phyloP scores from a whole-genome alignment of 495 filamentous ascomycete genomes.

The Oidiodendron maius region DNA sequence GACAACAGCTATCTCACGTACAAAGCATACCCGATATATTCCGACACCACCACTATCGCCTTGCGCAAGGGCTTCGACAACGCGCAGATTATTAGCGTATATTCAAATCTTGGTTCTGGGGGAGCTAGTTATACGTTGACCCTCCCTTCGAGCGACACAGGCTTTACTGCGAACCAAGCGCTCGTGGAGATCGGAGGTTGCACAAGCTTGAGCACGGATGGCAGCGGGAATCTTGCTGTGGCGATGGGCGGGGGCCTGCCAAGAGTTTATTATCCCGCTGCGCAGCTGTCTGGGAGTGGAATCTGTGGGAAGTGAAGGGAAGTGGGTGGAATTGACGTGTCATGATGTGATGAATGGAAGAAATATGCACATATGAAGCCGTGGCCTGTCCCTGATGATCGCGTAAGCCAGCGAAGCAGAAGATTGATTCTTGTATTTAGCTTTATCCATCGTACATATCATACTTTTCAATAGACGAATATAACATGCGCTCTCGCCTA shows the following conservation, averaged over 20 bases:
- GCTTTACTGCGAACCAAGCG: constrained; percentile 28
- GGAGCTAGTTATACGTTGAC: constrained; percentile 40
- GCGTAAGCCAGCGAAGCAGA: no score
- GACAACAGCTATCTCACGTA: constrained; percentile 44
- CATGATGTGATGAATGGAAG: no score
- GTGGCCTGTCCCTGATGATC: no score
- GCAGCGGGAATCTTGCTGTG: constrained; percentile 37
- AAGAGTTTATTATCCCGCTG: constrained; percentile 38
- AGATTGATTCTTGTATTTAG: no score
- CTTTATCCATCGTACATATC: no score
- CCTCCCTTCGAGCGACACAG: constrained; percentile 32
- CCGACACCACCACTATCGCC: constrained; percentile 49
- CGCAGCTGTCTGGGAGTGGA: constrained; percentile 29
- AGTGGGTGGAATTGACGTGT: neutral
- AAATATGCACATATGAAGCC: no score
- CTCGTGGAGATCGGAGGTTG: constrained; percentile 49
- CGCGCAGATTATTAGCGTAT: constrained; percentile 51
- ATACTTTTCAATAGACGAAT: no score
- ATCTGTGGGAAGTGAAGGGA: constrained; percentile 26
- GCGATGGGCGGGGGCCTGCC: constrained; percentile 44
- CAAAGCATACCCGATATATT: constrained; percentile 49
- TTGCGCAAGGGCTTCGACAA: constrained; percentile 58
- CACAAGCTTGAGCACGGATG: constrained; percentile 33
- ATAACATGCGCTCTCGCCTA: no score
- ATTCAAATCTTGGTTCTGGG: constrained; percentile 50